These are phyloP conservation scores for Diutina ranongensis DNA, from an alignment of 1,139 yeast genomes.

Conservation along the genomic window DNA sequence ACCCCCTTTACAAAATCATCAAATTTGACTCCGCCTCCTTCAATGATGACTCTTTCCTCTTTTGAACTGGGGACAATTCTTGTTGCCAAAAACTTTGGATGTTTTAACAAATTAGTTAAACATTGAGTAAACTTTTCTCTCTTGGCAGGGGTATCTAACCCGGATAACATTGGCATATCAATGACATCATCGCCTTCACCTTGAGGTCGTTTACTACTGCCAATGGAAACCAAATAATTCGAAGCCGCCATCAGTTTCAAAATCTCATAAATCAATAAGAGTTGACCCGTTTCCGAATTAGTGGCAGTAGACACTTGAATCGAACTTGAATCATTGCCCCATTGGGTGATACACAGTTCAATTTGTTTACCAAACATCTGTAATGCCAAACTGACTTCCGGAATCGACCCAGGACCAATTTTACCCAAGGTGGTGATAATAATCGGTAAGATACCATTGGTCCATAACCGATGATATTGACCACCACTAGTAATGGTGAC, in stretches of 20 bases:
- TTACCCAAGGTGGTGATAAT: constrained; percentile 47
- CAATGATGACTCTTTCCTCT: constrained; percentile 51
- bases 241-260: constrained; percentile 37
- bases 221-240: constrained; percentile 20
- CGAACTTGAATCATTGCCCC: constrained; percentile 51
- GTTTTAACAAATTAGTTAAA: constrained; percentile 63
- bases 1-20: constrained; percentile 35
- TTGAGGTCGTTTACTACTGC: neutral
- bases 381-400: constrained; percentile 57
- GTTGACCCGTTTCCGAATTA: constrained; percentile 69
- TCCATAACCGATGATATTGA: constrained; percentile 66
- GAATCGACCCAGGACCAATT: constrained; percentile 43
- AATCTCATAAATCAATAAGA: constrained; percentile 55
- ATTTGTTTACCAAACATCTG: constrained; percentile 59
- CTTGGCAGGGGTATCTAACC: constrained; percentile 46
- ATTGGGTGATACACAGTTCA: constrained; percentile 47
- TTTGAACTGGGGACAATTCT: constrained; percentile 50
- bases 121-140: constrained; percentile 46
- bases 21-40: constrained; percentile 28
- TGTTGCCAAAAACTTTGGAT: constrained; percentile 73
- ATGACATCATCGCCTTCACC: constrained; percentile 7
- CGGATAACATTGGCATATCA: constrained; percentile 32
- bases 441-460: constrained; percentile 67
- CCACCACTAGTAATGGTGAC: constrained; percentile 37
- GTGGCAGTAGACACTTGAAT: constrained; percentile 52